phyloP scores from a whole-genome alignment of 2,329 filamentous ascomycete genomes.

The Shiraia bambusicola region DNA sequence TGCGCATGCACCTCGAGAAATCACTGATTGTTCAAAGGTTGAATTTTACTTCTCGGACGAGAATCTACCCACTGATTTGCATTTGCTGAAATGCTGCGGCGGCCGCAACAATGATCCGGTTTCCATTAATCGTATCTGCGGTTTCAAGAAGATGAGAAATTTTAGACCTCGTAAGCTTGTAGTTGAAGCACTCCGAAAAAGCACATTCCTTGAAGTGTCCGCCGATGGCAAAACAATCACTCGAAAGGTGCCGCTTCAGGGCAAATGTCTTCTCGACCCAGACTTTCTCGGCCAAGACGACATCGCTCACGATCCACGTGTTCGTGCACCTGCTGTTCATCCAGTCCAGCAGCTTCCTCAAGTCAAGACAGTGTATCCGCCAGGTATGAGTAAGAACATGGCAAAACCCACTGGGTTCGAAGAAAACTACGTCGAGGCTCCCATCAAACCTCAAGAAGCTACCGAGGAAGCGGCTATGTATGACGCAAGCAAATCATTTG shows the following conservation, averaged over 20 bases:
- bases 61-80: constrained; percentile 47
- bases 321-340: constrained; percentile 21
- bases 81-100: constrained; percentile 47
- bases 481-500: constrained; percentile 49
- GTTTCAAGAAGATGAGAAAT: constrained; percentile 50
- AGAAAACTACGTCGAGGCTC: constrained; percentile 78
- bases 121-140: constrained; percentile 46
- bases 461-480: constrained; percentile 71
- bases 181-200: constrained; percentile 46
- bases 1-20: background rate
- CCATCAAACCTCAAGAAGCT: constrained; percentile 70
- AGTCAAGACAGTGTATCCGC: constrained; percentile 30
- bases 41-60: constrained; percentile 55
- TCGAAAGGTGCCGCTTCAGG: constrained; percentile 45
- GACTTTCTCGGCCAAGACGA: constrained; percentile 27
- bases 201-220: constrained; percentile 45
- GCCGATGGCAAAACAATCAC: constrained; percentile 46
- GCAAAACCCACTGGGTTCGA: constrained; percentile 51
- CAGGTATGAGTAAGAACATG: constrained; percentile 47
- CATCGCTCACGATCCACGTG: constrained; percentile 35
- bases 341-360: constrained; percentile 30
- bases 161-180: constrained; percentile 46
- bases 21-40: constrained; percentile 37
- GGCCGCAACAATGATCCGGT: constrained; percentile 47
- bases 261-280: constrained; percentile 32